phyloP scores from a whole-genome alignment of 208 protist species.

The Wallacemonas sp. region DNA sequence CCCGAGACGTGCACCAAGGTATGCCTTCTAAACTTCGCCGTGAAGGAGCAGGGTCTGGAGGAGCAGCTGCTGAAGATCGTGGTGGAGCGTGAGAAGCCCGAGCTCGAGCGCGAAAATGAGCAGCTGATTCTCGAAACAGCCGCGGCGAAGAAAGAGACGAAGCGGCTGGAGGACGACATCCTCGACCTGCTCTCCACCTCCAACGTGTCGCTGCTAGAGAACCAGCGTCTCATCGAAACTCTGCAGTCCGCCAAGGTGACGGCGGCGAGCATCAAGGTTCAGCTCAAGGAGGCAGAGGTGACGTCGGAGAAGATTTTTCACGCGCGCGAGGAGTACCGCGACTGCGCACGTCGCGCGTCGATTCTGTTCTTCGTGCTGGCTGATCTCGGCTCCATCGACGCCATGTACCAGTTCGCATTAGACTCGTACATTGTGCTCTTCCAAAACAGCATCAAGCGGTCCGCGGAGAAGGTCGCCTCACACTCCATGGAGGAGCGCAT shows the following conservation, averaged over 20 bases:
- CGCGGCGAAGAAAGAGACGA: constrained; percentile 92
- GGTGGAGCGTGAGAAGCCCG: constrained; percentile 96
- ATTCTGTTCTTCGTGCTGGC: constrained; percentile 98
- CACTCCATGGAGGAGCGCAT: constrained; percentile 92
- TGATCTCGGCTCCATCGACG: constrained; percentile 96
- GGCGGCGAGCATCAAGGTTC: constrained; percentile 92
- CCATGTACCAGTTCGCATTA: constrained; percentile 99
- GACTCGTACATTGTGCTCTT: constrained; percentile 98
- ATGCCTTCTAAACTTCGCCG: constrained; percentile 98
- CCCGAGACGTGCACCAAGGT: constrained; percentile 98
- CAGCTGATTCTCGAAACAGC: constrained; percentile 95
- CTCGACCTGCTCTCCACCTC: constrained; percentile 93
- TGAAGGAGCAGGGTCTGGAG: constrained; percentile 97
- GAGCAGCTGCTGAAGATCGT: constrained; percentile 98
- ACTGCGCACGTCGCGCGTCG: constrained; percentile 93
- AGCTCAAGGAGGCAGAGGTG: constrained; percentile 91
- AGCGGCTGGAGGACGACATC: constrained; percentile 98
- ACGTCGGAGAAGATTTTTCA: constrained; percentile 96
- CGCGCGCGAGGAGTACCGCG: constrained; percentile 96
- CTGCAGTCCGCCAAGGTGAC: constrained; percentile 98
- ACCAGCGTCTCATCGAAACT: constrained; percentile 96
- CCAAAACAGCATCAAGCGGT: constrained; percentile 94
- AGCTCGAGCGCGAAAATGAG: constrained; percentile 98
- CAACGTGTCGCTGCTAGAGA: constrained; percentile 95
- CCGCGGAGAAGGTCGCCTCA: constrained; percentile 86